Evolutionary conservation across 2,329 filamentous ascomycete genomes (phyloP).

Genomic region (Ophiostoma sp.): DNA sequence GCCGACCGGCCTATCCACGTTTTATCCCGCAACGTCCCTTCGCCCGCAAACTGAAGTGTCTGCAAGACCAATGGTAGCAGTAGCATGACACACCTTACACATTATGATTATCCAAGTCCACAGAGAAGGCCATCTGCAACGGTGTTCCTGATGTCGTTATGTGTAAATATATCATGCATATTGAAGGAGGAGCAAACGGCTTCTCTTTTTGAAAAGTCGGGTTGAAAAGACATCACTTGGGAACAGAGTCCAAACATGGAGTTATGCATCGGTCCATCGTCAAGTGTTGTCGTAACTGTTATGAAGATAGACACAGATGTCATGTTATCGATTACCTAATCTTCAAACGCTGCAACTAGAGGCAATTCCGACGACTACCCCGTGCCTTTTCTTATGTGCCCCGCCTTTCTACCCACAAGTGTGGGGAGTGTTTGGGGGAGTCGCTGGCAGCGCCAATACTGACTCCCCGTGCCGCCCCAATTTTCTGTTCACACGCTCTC

Average conservation of each 20-base stretch:
- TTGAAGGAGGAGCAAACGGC: too few relatives aligned
- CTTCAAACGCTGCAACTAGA: not conserved
- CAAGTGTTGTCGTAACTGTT: not conserved
- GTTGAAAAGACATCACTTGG: too few relatives aligned
- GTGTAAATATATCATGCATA: too few relatives aligned
- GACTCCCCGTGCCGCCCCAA: constrained; percentile 2
- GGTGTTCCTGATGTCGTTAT: too few relatives aligned
- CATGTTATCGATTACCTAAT: not conserved
- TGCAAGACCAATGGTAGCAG: not conserved
- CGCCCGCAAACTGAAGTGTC: not conserved
- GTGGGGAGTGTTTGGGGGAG: constrained; percentile 4
- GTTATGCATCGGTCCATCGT: too few relatives aligned
- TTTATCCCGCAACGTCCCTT: constrained; percentile 13
- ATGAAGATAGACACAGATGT: not conserved
- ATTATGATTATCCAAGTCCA: not conserved
- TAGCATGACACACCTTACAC: not conserved
- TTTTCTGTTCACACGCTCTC: not conserved
- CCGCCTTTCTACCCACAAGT: constrained; percentile 5
- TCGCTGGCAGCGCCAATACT: not conserved
- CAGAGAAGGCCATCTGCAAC: too few relatives aligned
- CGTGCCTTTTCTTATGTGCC: not conserved
- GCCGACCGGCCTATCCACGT: not conserved
- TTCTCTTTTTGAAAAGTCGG: too few relatives aligned
- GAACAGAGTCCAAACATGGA: too few relatives aligned
- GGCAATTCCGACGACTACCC: not conserved